Conservation (phyloP, 192 early-diverging fungal genomes). For the Piromyces finnis region DNA sequence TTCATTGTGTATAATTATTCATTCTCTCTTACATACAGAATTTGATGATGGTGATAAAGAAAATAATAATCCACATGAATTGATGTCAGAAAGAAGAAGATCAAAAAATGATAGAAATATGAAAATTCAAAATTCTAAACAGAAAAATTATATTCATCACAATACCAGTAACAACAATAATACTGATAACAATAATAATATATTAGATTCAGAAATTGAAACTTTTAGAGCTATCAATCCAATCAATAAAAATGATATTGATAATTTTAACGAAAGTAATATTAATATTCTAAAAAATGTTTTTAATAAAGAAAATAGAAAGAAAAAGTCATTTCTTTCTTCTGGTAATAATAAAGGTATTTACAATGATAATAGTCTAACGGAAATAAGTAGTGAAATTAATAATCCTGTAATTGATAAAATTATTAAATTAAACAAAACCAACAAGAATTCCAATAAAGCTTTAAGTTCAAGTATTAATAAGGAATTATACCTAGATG, state of each 20-base stretch:
- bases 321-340: not conserved
- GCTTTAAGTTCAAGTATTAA: not conserved
- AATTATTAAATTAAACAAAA: not conserved
- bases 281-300: not conserved
- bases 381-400: not conserved
- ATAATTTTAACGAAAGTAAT: not conserved
- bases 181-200: not conserved
- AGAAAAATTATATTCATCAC: no score
- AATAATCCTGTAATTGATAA: not conserved
- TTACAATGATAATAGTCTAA: not conserved
- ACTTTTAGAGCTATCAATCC: not conserved
- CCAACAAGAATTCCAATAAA: not conserved
- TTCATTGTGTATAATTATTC: no score
- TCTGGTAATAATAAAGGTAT: not conserved
- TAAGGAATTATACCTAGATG: not conserved
- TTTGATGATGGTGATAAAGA: not conserved
- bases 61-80: not conserved
- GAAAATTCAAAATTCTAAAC: no score
- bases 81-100: not conserved
- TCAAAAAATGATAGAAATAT: no score
- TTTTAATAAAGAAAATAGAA: not conserved
- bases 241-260: not conserved
- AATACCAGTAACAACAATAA: not conserved
- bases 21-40: not conserved
- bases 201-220: not conserved